These are phyloP conservation scores for Phytophthora chlamydospora DNA, from an alignment of 352 stramenopile species.

Conservation along the genomic window DNA sequence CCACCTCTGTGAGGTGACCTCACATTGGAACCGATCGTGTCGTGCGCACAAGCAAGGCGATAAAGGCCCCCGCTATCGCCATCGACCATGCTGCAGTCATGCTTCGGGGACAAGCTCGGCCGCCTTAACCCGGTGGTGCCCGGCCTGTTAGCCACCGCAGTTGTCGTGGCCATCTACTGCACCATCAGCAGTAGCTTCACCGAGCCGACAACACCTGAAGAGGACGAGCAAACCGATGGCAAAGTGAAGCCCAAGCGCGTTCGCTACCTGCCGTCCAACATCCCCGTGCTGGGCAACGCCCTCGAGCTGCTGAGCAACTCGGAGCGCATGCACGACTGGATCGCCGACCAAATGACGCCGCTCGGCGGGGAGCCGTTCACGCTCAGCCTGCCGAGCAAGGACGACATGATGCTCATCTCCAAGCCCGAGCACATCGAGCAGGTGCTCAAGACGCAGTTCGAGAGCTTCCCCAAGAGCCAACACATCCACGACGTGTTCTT, in stretches of 20 bases:
- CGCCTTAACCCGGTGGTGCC: constrained; percentile 24
- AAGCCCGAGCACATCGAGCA: constrained; percentile 42
- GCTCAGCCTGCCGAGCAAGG: constrained; percentile 36
- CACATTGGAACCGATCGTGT: constrained; percentile 7
- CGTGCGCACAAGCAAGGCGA: constrained; percentile 4
- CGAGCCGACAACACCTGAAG: constrained; percentile 1
- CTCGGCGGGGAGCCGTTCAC: constrained; percentile 45
- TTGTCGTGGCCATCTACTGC: constrained; percentile 29
- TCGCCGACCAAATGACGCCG: constrained; percentile 40
- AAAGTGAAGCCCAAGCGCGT: constrained; percentile 28
- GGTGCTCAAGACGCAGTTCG: constrained; percentile 53
- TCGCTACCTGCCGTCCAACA: constrained; percentile 38
- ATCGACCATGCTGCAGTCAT: constrained; percentile 25
- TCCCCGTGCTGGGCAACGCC: constrained; percentile 41
- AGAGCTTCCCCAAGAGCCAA: constrained; percentile 64
- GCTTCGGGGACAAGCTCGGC: constrained; percentile 25
- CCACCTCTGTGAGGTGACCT: too few species aligned
- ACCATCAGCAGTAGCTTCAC: constrained; percentile 8
- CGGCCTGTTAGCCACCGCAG: constrained; percentile 19
- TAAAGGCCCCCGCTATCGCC: constrained; percentile 2
- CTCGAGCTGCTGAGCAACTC: constrained; percentile 47
- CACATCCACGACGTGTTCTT: constrained; percentile 47
- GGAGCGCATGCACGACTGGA: constrained; percentile 60
- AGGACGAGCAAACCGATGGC: constrained; percentile 3
- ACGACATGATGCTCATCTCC: constrained; percentile 45